phyloP scores from a whole-genome alignment of 2,329 filamentous ascomycete genomes.

The Aspergillus nomiae region DNA sequence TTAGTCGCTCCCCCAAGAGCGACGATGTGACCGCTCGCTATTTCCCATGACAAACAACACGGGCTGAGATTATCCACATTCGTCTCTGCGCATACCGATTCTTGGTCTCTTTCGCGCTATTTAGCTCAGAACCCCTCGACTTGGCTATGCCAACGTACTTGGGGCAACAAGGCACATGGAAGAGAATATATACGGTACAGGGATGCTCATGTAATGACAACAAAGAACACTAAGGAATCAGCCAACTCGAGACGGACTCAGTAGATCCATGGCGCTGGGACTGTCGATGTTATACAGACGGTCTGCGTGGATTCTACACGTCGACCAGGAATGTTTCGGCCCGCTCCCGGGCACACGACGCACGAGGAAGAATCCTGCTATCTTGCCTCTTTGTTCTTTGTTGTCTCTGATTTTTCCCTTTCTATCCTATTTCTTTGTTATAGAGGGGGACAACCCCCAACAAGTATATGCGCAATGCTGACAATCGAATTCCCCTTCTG shows the following conservation, averaged over 20 bases:
- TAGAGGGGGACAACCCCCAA: neutral
- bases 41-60: slow-evolving; percentile 2
- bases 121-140: neutral
- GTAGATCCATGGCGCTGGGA: slow-evolving; percentile 20
- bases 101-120: slow-evolving; percentile 1
- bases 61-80: neutral
- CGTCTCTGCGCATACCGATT: slow-evolving; percentile 1
- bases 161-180: neutral
- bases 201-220: slow-evolving; percentile 13
- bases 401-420: neutral
- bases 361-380: slow-evolving; percentile 4
- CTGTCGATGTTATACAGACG: slow-evolving; percentile 17
- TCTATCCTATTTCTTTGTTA: neutral
- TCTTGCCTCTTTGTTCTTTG: neutral
- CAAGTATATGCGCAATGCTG: neutral
- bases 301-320: slow-evolving; percentile 15
- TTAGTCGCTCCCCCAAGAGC: slow-evolving; percentile 13
- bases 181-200: neutral
- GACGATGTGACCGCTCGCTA: neutral
- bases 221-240: slow-evolving; percentile 16
- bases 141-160: neutral
- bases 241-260: slow-evolving; percentile 16
- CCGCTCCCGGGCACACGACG: slow-evolving; percentile 18
- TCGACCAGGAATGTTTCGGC: slow-evolving; percentile 21
- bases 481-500: neutral